A percentile compares a stretch with the other conserved stretches of the same genome.
phyloP scores from a whole-genome alignment of 1,284 basidiomycete genomes.

The Malassezia obtusa region DNA sequence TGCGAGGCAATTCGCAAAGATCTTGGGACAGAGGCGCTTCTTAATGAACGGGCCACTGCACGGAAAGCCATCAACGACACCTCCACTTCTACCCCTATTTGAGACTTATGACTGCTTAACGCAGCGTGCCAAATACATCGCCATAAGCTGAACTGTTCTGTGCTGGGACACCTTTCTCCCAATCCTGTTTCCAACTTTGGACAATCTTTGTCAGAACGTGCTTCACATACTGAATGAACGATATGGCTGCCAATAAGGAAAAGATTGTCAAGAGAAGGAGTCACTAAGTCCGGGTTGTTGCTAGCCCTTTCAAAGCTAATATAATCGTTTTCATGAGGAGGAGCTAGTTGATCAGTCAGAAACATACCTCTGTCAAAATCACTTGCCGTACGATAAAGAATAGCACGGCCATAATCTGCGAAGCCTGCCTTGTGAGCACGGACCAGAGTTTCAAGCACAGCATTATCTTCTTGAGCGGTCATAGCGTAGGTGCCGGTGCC shows the following conservation, averaged over 20 bases:
- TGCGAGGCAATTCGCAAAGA: neutral
- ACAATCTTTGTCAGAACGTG: neutral
- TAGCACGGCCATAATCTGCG: constrained; percentile 52
- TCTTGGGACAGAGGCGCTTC: neutral
- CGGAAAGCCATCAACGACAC: constrained; percentile 1
- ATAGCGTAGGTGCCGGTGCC: constrained; percentile 50
- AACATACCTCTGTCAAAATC: constrained; percentile 15
- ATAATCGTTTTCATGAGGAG: neutral
- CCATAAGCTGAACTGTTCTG: constrained; percentile 2
- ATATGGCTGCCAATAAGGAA: constrained; percentile 9
- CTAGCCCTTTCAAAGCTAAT: neutral
- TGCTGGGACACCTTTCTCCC: neutral
- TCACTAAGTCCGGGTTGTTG: constrained; percentile 1
- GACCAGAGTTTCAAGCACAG: constrained; percentile 51
- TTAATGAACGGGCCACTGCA: neutral
- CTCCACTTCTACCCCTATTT: neutral
- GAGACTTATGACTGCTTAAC: neutral
- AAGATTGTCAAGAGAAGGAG: constrained; percentile 5
- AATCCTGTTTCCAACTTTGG: constrained; percentile 6
- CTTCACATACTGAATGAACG: constrained; percentile 1
- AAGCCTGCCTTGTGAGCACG: constrained; percentile 49
- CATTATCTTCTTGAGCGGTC: constrained; percentile 55
- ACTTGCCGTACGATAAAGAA: constrained; percentile 51
- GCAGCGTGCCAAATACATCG: constrained; percentile 11
- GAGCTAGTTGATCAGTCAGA: neutral